Base-by-base conservation (phyloP, 2,329 filamentous ascomycete genomes). In the Emericellopsis cladophorae region DNA sequence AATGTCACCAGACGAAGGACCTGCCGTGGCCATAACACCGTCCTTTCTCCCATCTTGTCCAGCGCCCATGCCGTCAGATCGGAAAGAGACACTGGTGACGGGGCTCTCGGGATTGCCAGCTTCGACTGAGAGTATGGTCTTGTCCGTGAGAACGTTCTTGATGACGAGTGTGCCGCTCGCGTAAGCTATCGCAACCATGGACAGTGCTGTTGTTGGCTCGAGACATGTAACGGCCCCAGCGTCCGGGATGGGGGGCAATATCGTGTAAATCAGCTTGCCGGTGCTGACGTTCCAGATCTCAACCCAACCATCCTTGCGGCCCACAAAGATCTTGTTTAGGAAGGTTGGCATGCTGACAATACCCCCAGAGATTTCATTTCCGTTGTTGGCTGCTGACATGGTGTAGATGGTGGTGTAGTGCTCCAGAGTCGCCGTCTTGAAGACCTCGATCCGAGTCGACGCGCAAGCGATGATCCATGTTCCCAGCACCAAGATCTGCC, bases 241-340 rank as follows among this genome's bases (percentile, higher is more conserved):
- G 40, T 79, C 72, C 3, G 80, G 68, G 8, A 75, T 74, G 0
- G 84, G 80, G 1, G 92, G 84, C 12, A 92, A 66, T 40, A 98
- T 81, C 2, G 88, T 93, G 60, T 95, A 93, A 23, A 98, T 77
- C 41, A 95, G 70, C 59, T 93, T 95, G 37, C 76, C 89, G 4
- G 86, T 95, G 56, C 84, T 93, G 45, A 98, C 68, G 55, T 98
- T 98, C 90, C 92, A 98, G 39, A 98, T 94, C 55, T 98, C 92
- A 8, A 95, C 81, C 59, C 80, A 83, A 7, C 92, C 92, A 57
- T 98, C 88, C 47, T 75, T 76, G 51, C 87, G 80, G 9, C 87
- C 93, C 3, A 87, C 84, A 48, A 96, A 87, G 36, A 98, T 76
- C 62, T 98, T 98, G 69, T 98, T 98, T 45, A 98, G 63, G 59